A percentile compares a stretch with the other conserved stretches of the same genome.
phyloP scores from a whole-genome alignment of 164 flowering plant species.

The Umbilicus rupestris region DNA sequence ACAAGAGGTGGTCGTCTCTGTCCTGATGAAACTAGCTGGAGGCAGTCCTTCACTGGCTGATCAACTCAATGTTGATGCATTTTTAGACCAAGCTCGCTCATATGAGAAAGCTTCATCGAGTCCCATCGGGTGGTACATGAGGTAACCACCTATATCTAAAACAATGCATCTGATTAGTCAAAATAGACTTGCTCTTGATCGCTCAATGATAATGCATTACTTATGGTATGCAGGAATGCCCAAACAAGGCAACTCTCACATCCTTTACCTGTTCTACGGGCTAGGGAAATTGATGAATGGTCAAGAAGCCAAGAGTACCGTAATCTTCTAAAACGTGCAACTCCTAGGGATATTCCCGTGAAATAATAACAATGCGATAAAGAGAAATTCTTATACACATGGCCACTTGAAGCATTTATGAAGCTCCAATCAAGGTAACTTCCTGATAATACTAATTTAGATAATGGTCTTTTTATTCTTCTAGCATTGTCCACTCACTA shows the following conservation, averaged over 20 bases:
- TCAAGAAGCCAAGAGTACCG: slow-evolving; percentile 70
- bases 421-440: slow-evolving; percentile 1
- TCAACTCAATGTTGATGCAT: slow-evolving; percentile 93
- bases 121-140: slow-evolving; percentile 89
- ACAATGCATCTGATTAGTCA: not conserved
- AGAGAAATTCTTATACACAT: not conserved
- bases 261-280: slow-evolving; percentile 91
- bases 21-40: slow-evolving; percentile 95
- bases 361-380: slow-evolving; percentile 9
- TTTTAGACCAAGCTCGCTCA: slow-evolving; percentile 96
- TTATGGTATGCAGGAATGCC: slow-evolving; percentile 62
- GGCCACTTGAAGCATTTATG: not conserved
- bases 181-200: not conserved
- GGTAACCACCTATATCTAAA: slow-evolving; percentile 25
- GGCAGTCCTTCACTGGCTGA: slow-evolving; percentile 93
- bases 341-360: slow-evolving; percentile 16
- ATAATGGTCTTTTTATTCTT: no score
- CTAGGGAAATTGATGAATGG: slow-evolving; percentile 96
- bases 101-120: slow-evolving; percentile 95
- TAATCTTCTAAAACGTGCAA: slow-evolving; percentile 51
- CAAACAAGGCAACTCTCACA: slow-evolving; percentile 95
- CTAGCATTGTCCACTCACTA: not conserved
- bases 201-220: slow-evolving; percentile 5
- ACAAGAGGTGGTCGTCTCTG: slow-evolving; percentile 97
- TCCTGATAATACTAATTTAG: not conserved